A percentile compares a stretch with the other conserved stretches of the same genome.
These are phyloP conservation scores for Curvularia hawaiiensis DNA, from an alignment of 2,329 filamentous ascomycete species.

Conservation along the genomic window DNA sequence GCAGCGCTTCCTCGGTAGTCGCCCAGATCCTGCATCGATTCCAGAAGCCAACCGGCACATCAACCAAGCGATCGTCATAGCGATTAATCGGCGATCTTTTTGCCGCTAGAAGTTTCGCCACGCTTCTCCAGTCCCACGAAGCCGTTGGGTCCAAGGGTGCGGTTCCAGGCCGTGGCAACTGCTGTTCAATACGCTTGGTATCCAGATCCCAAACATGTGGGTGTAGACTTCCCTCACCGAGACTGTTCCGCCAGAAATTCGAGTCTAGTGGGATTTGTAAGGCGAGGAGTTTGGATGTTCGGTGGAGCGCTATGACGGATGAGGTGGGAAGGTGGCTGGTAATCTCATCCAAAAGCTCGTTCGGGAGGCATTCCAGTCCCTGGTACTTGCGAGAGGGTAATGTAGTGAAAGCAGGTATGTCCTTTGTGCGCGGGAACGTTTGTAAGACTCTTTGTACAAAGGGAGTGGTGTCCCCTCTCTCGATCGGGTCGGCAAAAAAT, in stretches of 20 bases:
- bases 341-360: conserved; percentile 26
- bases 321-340: conserved; percentile 19
- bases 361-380: conserved; percentile 24
- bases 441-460: conserved; percentile 21
- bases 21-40: conserved; percentile 37
- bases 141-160: conserved; percentile 1
- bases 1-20: conserved; percentile 25
- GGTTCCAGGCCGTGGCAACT: background rate
- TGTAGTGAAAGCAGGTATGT: background rate
- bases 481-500: conserved; percentile 30
- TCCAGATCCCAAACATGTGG: conserved; percentile 36
- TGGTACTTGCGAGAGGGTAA: conserved; percentile 1
- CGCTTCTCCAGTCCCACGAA: conserved; percentile 25
- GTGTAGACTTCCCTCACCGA: conserved; percentile 27
- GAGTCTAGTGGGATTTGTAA: conserved; percentile 27
- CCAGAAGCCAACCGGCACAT: conserved; percentile 29
- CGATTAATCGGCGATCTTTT: conserved; percentile 19
- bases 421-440: conserved; percentile 10
- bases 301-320: conserved; percentile 26
- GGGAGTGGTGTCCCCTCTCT: conserved; percentile 12
- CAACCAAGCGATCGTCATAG: conserved; percentile 16
- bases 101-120: conserved; percentile 22
- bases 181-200: conserved; percentile 14
- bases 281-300: conserved; percentile 26
- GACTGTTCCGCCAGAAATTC: conserved; percentile 32